Conservation (phyloP, 192 early-diverging fungal species). For the Powellomyces hirtus region DNA sequence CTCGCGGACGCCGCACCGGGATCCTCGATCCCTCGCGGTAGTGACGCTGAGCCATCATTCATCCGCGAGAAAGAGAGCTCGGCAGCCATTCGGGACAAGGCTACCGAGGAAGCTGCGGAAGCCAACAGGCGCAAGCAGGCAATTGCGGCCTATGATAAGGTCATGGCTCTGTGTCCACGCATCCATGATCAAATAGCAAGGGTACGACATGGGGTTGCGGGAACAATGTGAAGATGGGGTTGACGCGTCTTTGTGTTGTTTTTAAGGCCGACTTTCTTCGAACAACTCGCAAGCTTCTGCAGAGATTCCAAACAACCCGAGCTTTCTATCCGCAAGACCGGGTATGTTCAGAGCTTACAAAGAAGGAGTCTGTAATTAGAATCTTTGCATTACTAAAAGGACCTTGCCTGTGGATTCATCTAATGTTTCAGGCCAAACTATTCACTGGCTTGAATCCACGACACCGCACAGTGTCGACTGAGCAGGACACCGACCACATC, state of each 20-base stretch:
- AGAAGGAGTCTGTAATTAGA: neutral
- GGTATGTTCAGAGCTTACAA: constrained; percentile 6
- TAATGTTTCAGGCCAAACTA: too few species aligned
- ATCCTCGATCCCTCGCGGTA: too few species aligned
- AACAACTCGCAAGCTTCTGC: constrained; percentile 30
- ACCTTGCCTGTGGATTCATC: too few species aligned
- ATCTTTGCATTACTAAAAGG: neutral
- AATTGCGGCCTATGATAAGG: neutral
- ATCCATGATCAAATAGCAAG: constrained; percentile 11
- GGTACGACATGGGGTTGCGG: too few species aligned
- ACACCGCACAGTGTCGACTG: neutral
- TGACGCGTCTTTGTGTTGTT: too few species aligned
- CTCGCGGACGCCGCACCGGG: neutral
- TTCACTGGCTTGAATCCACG: neutral
- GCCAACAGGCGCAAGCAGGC: constrained; percentile 2
- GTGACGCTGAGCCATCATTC: constrained; percentile 10
- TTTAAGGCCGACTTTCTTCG: constrained; percentile 37
- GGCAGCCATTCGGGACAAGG: constrained; percentile 7
- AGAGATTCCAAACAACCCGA: constrained; percentile 35
- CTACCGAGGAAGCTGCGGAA: constrained; percentile 20
- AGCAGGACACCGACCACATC: neutral
- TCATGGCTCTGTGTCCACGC: neutral
- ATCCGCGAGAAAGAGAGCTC: neutral
- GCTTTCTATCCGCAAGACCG: constrained; percentile 38
- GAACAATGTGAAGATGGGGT: too few species aligned